phyloP scores from a whole-genome alignment of 345 rosid genomes.

The Abelmoschus esculentus region DNA sequence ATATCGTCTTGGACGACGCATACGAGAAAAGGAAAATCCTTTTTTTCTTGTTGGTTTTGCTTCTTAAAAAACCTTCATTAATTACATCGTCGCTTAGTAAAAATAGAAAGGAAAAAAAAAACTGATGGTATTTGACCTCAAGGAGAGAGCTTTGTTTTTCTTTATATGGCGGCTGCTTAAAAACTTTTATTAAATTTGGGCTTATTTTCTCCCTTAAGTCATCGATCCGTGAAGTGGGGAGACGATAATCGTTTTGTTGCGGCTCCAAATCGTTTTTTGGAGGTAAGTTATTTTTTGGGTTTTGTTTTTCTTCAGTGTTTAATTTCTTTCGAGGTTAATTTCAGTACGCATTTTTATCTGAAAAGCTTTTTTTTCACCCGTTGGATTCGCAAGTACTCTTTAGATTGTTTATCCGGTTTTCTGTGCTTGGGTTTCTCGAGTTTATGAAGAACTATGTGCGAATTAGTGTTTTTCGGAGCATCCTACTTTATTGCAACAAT shows the following conservation, averaged over 20 bases:
- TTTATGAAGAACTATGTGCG: not conserved
- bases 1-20: slow-evolving; percentile 13
- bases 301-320: not conserved
- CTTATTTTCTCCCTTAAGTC: not conserved
- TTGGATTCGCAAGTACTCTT: not conserved
- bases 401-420: not conserved
- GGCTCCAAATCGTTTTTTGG: not conserved
- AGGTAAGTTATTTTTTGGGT: not conserved
- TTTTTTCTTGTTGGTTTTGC: not conserved
- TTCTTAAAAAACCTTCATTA: not conserved
- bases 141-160: not conserved
- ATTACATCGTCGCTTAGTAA: not conserved
- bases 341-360: not conserved
- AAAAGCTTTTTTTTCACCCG: not conserved
- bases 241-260: not conserved
- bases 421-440: slow-evolving; percentile 1
- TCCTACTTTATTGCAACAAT: not conserved
- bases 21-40: not conserved
- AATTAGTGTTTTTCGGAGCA: not conserved
- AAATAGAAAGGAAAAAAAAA: not conserved
- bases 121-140: not conserved
- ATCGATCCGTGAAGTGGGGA: not conserved
- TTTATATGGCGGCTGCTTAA: slow-evolving; percentile 14
- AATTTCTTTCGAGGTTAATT: not conserved
- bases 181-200: not conserved